Base-by-base conservation (phyloP, 768 basidiomycete genomes). In the Tephrocybe sp. region DNA sequence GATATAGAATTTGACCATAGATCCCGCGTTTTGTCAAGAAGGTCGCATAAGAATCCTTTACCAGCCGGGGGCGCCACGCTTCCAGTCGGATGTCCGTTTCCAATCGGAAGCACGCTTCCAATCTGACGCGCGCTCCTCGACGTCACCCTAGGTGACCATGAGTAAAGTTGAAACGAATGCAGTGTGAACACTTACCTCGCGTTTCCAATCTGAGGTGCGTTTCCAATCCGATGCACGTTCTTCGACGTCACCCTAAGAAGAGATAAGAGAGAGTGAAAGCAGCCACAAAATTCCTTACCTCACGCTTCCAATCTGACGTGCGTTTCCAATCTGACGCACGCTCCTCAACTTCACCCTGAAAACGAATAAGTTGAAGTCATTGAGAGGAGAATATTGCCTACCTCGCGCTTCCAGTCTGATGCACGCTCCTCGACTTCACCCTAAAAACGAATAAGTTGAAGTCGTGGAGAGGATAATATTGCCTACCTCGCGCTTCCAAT, bases 11-110 rank as follows among this genome's bases (percentile, higher is more conserved):
- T 13, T 39, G 35, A 33, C 45, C 23, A 17, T 20, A 32, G 35
- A 20, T 41, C 22, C 33, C 35, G 45, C 33, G 16, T 49, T 51
- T 46, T 55, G 26, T 45, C 44, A 47, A 5, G 39, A 20, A n/a
- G 39, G 53, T 36, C 31, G 7, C 26, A 7, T 12, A n/a, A 44
- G 23, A n/a, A 2, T 23, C n/a, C n/a, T 44, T 44, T 16, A 36
- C 42, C 42, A 44, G 22, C 42, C 23, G 22, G 42, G 43, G 12
- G 43, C 14, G 19, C 26, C 43, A n/a, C 45, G 52, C 20, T 48
- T 53, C 45, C 46, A 48, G 1, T n/a, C 14, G 32, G 39, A 26
- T 3, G 39, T 41, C 6, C 20, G 19, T 31, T 41, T 49, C 48
- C 33, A 34, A 14, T 34, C 33, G 33, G 33, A 34, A 33, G 39